Evolutionary conservation across 2,329 filamentous ascomycete species (phyloP), one percentile per base, ranked within the genome.

Genomic region (Pseudocercospora cruenta): DNA sequence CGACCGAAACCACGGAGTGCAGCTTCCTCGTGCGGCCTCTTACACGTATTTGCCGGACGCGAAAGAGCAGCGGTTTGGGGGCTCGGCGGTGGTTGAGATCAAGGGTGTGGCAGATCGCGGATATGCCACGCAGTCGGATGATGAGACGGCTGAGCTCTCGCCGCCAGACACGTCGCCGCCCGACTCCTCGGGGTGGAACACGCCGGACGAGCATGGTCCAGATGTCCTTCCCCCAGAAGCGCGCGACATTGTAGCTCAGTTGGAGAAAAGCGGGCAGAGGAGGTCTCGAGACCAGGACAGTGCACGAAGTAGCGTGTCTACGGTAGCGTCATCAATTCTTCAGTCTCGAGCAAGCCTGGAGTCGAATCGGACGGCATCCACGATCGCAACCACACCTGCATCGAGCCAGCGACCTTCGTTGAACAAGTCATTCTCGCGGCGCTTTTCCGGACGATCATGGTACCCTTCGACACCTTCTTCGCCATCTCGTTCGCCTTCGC

Each of bases 21-120:
- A 77, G 26, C 70, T 88, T 31, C 82, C 83, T 28, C 82, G 86
- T 64, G 83, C 86, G 57, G 86, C 87, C 33, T 88, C 86, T 71
- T 88, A 86, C 76, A 86, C 84, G 55, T 82, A 84, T 69, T 75
- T 88, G 58, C 81, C 84, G 3, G 77, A 78, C 28, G 72, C 76
- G 28, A 78, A 76, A 60, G 70, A 75, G 26, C 58, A 76, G 45
- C 69, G 72, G 19, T 74, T 72, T 57, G 62, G 54, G 22, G 66
- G 70, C 33, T 69, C 77, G 36, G 69, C 67, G 14, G 65, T 77
- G 4, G 73, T 80, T 58, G 75, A 76, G 53, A 77, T 86, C 67
- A 82, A 84, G 70, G 81, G 82, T 64, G 64, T 68, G 16, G 55
- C 64, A 6, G 59, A 63, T 22, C 39, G 54, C 39, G 64, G 67